Base-by-base conservation (phyloP, 768 basidiomycete genomes). In the Termitomyces sp. region DNA sequence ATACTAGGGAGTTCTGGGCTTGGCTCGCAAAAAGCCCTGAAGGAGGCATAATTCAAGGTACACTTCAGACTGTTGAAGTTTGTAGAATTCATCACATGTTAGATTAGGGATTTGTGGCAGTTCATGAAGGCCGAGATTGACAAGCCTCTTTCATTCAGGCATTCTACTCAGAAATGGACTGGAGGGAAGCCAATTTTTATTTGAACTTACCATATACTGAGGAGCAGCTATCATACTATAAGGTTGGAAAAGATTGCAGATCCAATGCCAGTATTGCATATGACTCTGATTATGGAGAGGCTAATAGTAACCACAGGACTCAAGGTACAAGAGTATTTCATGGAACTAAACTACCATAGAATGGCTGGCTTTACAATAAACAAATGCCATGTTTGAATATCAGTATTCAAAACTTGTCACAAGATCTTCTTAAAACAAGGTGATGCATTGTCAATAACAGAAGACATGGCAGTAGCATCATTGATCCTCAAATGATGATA, bases 391-490 rank as follows among this genome's bases (percentile, higher is more conserved):
- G 3, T 30, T 7, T 4, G 3, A 30, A 30, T 4, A 30, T 30
- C 4, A 30, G 30, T 33, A 23, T 23, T 57, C 65, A 80, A 55
- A 74, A 76, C 54, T 74, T 80, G 33, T 78, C 77, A 67, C 62
- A 64, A 38, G 77, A 46, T 43, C 64, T 69, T 19, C 71, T 64
- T 17, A 80, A 65, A 35, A 76, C 68, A 33, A 83, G 59, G 35
- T 74, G 62, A 15, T 78, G 70, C 5, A 77, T 69, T 35, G 71
- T 50, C 23, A 76, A 40, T 66, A 82, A 66, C 58, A 81, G 52
- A 23, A 66, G 53, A n/a, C 75, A 74, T 1, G 79, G 70, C 12
- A 78, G 57, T 33, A 82, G 48, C 28, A 81, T 65, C 40, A 68
- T 67, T 28, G 71, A 68, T 35, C 50, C 50, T 50, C 30, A 21